These are phyloP conservation scores for Puccinia triticina DNA, from an alignment of 1,284 basidiomycete genomes.

Conservation along the genomic window DNA sequence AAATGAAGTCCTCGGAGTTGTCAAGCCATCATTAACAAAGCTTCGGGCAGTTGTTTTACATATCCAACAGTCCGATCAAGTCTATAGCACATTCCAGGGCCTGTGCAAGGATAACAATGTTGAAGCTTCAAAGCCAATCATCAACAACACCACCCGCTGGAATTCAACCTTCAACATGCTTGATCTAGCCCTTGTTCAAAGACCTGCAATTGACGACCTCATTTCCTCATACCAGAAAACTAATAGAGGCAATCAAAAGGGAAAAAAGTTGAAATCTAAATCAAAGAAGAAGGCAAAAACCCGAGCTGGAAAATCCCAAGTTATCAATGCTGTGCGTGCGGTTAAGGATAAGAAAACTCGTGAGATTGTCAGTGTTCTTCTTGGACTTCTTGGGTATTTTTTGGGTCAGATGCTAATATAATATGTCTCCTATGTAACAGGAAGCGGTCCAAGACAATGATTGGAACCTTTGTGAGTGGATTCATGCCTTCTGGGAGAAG, in stretches of 20 bases:
- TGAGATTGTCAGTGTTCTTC: slow-evolving; percentile 3
- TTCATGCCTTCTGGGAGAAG: neutral
- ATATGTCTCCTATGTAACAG: neutral
- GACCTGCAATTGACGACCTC: no score
- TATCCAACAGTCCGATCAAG: slow-evolving; percentile 9
- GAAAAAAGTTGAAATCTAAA: no score
- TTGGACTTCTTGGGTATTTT: neutral
- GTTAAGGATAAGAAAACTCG: neutral
- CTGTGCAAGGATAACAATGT: neutral
- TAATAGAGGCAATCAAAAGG: no score
- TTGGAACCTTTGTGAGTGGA: slow-evolving; percentile 1
- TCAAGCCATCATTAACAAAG: slow-evolving; percentile 1
- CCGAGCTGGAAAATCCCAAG: neutral
- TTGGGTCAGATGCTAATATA: neutral
- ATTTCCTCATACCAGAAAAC: no score
- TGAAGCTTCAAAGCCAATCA: neutral
- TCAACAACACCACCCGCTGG: slow-evolving; percentile 4
- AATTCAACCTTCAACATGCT: no score
- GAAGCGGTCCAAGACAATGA: neutral
- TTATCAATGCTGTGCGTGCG: neutral
- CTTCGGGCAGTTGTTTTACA: neutral
- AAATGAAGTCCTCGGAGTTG: neutral
- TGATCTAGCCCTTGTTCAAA: no score
- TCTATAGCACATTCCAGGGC: neutral
- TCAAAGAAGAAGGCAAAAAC: no score